phyloP scores from a whole-genome alignment of 352 stramenopile genomes.

The Phytophthora sp. region DNA sequence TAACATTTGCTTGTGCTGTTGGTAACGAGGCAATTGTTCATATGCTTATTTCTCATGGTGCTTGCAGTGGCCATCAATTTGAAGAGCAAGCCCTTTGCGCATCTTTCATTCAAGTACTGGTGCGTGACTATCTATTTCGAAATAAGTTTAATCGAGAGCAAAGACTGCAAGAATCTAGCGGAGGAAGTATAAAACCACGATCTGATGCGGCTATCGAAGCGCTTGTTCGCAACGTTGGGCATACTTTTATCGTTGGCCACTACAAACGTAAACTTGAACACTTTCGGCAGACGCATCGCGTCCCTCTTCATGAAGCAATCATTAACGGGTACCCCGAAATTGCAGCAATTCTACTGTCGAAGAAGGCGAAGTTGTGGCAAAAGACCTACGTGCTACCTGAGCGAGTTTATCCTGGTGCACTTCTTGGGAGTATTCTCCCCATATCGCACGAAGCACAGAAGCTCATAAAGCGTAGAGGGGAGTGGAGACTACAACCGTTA shows the following conservation, averaged over 20 bases:
- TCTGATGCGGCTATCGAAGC: constrained; percentile 56
- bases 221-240: constrained; percentile 64
- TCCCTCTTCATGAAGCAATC: constrained; percentile 73
- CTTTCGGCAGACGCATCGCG: constrained; percentile 68
- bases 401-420: constrained; percentile 44
- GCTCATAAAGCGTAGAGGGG: constrained; percentile 26
- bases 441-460: constrained; percentile 12
- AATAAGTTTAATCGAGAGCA: constrained; percentile 31
- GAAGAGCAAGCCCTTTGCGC: constrained; percentile 66
- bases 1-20: constrained; percentile 69
- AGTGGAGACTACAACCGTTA: constrained; percentile 63
- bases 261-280: constrained; percentile 49
- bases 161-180: constrained; percentile 1
- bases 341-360: constrained; percentile 52
- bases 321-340: constrained; percentile 72
- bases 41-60: constrained; percentile 69
- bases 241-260: constrained; percentile 66
- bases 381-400: constrained; percentile 65
- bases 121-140: constrained; percentile 53
- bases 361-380: constrained; percentile 62
- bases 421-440: constrained; percentile 13
- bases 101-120: constrained; percentile 67
- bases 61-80: constrained; percentile 40
- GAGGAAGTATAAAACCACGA: constrained; percentile 16
- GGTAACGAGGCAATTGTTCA: constrained; percentile 82